Base-by-base conservation (phyloP, 768 basidiomycete genomes). In the Tephrocybe sp. region DNA sequence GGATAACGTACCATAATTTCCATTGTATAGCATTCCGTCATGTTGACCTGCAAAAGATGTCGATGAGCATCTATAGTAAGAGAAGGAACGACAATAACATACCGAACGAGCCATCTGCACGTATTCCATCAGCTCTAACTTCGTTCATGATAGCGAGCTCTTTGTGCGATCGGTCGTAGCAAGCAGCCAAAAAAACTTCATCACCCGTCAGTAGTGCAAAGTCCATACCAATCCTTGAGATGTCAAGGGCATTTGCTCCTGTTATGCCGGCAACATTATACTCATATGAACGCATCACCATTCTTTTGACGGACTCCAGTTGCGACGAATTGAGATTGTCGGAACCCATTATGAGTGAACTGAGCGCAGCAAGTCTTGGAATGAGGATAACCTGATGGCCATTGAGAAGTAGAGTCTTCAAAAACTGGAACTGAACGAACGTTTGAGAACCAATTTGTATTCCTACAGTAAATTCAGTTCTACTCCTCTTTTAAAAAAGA, bases 161-260 rank as follows among this genome's bases (percentile, higher is more conserved):
- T 6, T 60, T 55, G 58, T 87, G 83, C 14, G 84, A 72, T 44
- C 76, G 68, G 6, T 59, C 51, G 60, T 78, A 85, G 1, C 83
- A 77, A 53, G 79, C 75, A 0, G 65, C 62, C 35, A 85, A 56
- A 9, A 80, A 62, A 1, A 75, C 70, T n/a, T 57, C 59, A 57
- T 84, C 77, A 38, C 44, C 54, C 23, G 65, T 71, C 51, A 76
- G 67, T 47, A 71, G 71, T 32, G 58, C 78, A 58, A 61, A 70
- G 58, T 84, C 81, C 30, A 84, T 79, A n/a, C 79, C 80, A 30
- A 85, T 79, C 57, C 77, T 78, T 11, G 83, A 80, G 34, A 87
- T 73, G 56, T 83, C 80, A 33, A 82, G 69, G 7, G 74, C 69
- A 51, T 84, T 83, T 8, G 82, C 80, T 14, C 82, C 83, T 10